Evolutionary conservation across 1,284 basidiomycete genomes (phyloP).

Genomic region (Trametes pubescens): DNA sequence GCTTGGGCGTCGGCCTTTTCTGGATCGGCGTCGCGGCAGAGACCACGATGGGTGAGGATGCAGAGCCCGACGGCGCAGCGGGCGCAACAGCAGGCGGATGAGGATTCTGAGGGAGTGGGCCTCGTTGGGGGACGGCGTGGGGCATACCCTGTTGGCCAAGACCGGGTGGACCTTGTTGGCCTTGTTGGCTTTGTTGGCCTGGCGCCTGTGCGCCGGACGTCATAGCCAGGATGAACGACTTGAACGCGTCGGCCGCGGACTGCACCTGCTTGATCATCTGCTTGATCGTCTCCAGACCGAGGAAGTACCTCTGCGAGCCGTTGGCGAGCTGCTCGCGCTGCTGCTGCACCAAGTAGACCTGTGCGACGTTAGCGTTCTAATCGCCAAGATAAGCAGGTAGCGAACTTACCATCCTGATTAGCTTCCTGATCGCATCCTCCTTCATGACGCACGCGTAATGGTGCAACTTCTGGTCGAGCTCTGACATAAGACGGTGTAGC

Average conservation of each 20-base stretch:
- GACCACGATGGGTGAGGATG: slow-evolving; percentile 14
- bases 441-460: slow-evolving; percentile 55
- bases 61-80: slow-evolving; percentile 16
- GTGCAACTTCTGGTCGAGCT: slow-evolving; percentile 60
- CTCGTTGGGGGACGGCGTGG: neutral
- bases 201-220: neutral
- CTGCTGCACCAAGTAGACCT: slow-evolving; percentile 60
- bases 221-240: slow-evolving; percentile 20
- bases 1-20: slow-evolving; percentile 31
- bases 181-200: neutral
- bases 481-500: slow-evolving; percentile 50
- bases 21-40: slow-evolving; percentile 21
- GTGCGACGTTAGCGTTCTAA: slow-evolving; percentile 6
- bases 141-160: neutral
- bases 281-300: slow-evolving; percentile 53
- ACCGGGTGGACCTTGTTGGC: slow-evolving; percentile 5
- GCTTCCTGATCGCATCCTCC: slow-evolving; percentile 54
- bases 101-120: slow-evolving; percentile 9
- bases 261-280: slow-evolving; percentile 56
- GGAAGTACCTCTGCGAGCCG: slow-evolving; percentile 58
- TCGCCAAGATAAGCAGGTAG: slow-evolving; percentile 25
- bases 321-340: slow-evolving; percentile 58
- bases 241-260: slow-evolving; percentile 51
- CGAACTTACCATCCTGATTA: slow-evolving; percentile 60
- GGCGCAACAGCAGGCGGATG: slow-evolving; percentile 13